Percentiles rank a stretch among this genome's conserved stretches.
phyloP scores from a whole-genome alignment of 768 basidiomycete species.

The Mycena galericulata region DNA sequence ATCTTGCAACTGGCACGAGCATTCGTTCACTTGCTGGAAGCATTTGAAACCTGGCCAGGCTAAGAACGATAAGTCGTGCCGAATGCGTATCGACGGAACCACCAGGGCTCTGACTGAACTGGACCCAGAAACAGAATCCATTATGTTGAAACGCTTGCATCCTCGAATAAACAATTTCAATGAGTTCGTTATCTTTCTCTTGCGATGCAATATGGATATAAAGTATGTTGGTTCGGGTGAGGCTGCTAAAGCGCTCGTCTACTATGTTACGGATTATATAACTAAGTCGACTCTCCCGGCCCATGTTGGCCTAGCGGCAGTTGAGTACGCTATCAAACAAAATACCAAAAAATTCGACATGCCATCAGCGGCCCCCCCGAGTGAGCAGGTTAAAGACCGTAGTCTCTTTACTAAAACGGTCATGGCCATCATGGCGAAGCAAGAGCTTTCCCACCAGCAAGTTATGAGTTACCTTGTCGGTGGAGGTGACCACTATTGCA shows the following conservation, averaged over 20 bases:
- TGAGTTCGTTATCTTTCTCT: not conserved
- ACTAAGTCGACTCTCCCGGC: slow-evolving; percentile 43
- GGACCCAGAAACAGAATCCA: not conserved
- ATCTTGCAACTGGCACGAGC: not conserved
- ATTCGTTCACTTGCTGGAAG: not conserved
- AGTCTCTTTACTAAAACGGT: slow-evolving; percentile 8
- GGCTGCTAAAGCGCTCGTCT: slow-evolving; percentile 47
- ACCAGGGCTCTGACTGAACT: not conserved
- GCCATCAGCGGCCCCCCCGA: not conserved
- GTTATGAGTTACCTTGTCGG: slow-evolving; percentile 17
- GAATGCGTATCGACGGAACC: not conserved
- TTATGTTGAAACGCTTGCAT: slow-evolving; percentile 33
- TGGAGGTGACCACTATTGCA: not conserved
- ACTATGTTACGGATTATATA: slow-evolving; percentile 54
- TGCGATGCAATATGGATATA: too few species aligned
- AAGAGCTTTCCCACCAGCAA: slow-evolving; percentile 10
- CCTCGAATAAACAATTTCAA: not conserved
- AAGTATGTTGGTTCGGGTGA: slow-evolving; percentile 49
- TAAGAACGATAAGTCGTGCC: not conserved
- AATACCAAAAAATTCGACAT: not conserved
- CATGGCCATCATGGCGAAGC: slow-evolving; percentile 1
- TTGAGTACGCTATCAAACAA: slow-evolving; percentile 24
- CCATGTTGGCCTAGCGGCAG: slow-evolving; percentile 33
- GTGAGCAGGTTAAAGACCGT: not conserved
- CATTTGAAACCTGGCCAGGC: not conserved